Evolutionary conservation across 1,139 yeast species (phyloP).

Genomic region (Ogataea hybrid): DNA sequence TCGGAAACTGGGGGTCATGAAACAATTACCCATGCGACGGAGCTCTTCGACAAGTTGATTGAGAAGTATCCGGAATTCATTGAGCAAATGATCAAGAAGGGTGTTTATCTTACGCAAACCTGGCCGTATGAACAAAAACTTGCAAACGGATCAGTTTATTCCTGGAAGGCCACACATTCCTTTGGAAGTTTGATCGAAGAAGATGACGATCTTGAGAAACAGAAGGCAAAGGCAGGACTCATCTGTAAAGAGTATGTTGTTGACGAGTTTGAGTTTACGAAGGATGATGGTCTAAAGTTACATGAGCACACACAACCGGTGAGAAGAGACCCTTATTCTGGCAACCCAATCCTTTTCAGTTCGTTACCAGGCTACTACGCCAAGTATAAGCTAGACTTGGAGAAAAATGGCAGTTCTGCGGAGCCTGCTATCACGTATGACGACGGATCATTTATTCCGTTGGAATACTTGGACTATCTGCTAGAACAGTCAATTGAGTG

Average conservation of each 20-base stretch:
- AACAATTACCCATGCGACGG: too few species aligned
- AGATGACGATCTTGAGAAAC: background rate
- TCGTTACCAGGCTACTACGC: background rate
- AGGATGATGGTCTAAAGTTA: background rate
- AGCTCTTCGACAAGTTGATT: too few species aligned
- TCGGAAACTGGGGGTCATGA: background rate
- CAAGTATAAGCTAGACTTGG: too few species aligned
- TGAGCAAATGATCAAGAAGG: too few species aligned
- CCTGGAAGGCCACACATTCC: background rate
- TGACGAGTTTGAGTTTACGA: background rate
- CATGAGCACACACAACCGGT: background rate
- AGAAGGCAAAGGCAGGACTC: background rate
- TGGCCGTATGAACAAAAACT: background rate
- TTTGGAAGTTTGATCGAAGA: background rate
- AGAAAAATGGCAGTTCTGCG: background rate
- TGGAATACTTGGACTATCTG: background rate
- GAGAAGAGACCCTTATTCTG: background rate
- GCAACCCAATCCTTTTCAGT: background rate
- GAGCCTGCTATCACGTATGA: background rate
- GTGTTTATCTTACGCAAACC: too few species aligned
- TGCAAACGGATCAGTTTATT: background rate
- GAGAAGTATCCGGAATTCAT: too few species aligned
- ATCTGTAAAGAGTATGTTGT: background rate
- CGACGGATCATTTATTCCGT: too few species aligned
- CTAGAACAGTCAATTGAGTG: background rate